phyloP scores from a whole-genome alignment of 768 basidiomycete genomes.

The Boletus sp. region DNA sequence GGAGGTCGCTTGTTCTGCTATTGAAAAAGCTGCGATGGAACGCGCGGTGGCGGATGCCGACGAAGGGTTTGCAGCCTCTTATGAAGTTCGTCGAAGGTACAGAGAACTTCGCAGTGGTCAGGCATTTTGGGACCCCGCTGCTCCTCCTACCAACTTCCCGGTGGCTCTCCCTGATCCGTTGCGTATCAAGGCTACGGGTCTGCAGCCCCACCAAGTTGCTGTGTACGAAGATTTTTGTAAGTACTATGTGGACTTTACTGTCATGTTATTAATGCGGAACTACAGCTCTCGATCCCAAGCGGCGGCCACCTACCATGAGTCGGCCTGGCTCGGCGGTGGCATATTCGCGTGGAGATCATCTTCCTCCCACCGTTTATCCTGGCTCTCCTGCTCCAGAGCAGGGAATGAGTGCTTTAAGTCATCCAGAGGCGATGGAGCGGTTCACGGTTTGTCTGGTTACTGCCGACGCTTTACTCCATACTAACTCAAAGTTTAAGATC shows the following conservation, averaged over 20 bases:
- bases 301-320: conserved; percentile 47
- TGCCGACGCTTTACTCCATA: neutral
- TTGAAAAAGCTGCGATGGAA: conserved; percentile 98
- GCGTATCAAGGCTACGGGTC: conserved; percentile 76
- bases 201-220: conserved; percentile 75
- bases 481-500: conserved; percentile 16
- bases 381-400: conserved; percentile 65
- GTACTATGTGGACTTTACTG: conserved; percentile 11
- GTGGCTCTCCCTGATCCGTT: conserved; percentile 81
- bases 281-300: conserved; percentile 54
- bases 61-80: conserved; percentile 78
- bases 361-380: conserved; percentile 45
- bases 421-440: conserved; percentile 85
- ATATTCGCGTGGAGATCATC: conserved; percentile 49
- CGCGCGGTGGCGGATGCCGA: conserved; percentile 91
- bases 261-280: conserved; percentile 11
- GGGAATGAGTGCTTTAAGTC: conserved; percentile 47
- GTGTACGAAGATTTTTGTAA: conserved; percentile 96
- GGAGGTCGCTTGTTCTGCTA: conserved; percentile 88
- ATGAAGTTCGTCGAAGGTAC: conserved; percentile 80
- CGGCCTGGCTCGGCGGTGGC: conserved; percentile 71
- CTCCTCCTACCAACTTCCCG: conserved; percentile 66
- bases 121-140: conserved; percentile 86
- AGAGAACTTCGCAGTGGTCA: conserved; percentile 74
- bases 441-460: conserved; percentile 56